Evolutionary conservation across 495 filamentous ascomycete genomes (phyloP).

Genomic region (Daldinia vernicosa): DNA sequence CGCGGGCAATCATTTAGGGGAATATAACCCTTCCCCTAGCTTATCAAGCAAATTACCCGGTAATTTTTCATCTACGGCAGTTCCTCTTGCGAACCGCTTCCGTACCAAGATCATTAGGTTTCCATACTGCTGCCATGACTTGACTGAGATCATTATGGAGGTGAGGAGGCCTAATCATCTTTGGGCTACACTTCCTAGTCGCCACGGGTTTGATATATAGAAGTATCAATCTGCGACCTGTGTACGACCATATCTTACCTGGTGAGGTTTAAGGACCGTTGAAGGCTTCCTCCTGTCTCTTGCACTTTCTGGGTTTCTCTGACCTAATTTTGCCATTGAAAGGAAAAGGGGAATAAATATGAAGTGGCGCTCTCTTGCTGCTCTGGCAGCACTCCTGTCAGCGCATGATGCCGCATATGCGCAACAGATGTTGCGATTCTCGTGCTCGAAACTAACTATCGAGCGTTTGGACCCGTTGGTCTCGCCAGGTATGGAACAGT

Average conservation of each 20-base stretch:
- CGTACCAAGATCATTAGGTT: not conserved
- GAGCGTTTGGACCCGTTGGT: slow-evolving; percentile 44
- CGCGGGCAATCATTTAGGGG: slow-evolving; percentile 13
- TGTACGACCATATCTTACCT: not conserved
- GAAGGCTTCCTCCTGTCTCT: not conserved
- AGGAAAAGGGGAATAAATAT: slow-evolving; percentile 44
- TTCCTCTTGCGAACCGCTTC: slow-evolving; percentile 21
- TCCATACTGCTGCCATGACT: not conserved
- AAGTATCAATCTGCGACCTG: not conserved
- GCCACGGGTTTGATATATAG: slow-evolving; percentile 9
- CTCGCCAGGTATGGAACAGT: slow-evolving; percentile 41
- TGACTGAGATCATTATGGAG: slow-evolving; percentile 1
- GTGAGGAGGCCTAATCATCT: not conserved
- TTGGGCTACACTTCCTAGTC: not conserved
- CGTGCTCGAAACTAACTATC: slow-evolving; percentile 41
- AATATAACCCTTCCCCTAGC: slow-evolving; percentile 26
- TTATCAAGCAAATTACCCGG: slow-evolving; percentile 26
- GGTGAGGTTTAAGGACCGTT: not conserved
- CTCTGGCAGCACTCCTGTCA: slow-evolving; percentile 50
- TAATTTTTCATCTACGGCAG: slow-evolving; percentile 29
- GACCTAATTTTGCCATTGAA: not conserved
- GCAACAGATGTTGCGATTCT: slow-evolving; percentile 57
- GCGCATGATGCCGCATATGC: slow-evolving; percentile 49
- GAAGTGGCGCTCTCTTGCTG: slow-evolving; percentile 56
- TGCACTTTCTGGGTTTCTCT: not conserved